Evolutionary conservation across 768 basidiomycete species (phyloP).

Genomic region (Mycena olivaceomarginata): DNA sequence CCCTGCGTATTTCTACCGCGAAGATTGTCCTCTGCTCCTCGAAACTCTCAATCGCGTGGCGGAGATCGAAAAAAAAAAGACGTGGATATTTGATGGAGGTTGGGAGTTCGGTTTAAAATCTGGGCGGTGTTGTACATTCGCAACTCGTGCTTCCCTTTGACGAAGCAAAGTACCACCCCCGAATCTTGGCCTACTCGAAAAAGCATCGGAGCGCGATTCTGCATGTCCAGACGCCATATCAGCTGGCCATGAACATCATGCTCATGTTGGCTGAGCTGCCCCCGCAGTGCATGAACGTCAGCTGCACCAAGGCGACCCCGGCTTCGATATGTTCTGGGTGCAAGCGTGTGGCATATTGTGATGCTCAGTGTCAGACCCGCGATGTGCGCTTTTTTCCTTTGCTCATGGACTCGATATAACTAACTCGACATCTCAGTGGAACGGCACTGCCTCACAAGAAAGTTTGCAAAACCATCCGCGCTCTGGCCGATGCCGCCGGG

Average conservation of each 20-base stretch:
- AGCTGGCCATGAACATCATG: constrained; percentile 38
- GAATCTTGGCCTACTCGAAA: constrained; percentile 24
- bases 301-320: constrained; percentile 11
- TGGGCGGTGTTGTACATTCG: constrained; percentile 33
- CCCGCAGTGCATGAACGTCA: constrained; percentile 30
- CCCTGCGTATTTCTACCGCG: constrained; percentile 38
- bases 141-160: constrained; percentile 39
- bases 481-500: constrained; percentile 31
- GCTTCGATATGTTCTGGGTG: constrained; percentile 32
- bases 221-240: constrained; percentile 30
- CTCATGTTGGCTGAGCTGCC: constrained; percentile 35
- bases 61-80: constrained; percentile 22
- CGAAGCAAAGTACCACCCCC: constrained; percentile 26
- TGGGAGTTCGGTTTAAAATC: constrained; percentile 5
- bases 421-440: no score
- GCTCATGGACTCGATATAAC: no score
- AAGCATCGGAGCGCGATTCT: constrained; percentile 13
- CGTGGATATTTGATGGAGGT: not conserved
- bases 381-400: constrained; percentile 23
- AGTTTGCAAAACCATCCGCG: constrained; percentile 36
- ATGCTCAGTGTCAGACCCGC: constrained; percentile 24
- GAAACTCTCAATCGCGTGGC: constrained; percentile 30
- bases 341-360: constrained; percentile 35
- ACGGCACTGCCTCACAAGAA: constrained; percentile 38
- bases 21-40: constrained; percentile 36